Evolutionary conservation across 352 stramenopile genomes (phyloP), one percentile per base, ranked within the genome.

Genomic region (Globisporangium nagaii): DNA sequence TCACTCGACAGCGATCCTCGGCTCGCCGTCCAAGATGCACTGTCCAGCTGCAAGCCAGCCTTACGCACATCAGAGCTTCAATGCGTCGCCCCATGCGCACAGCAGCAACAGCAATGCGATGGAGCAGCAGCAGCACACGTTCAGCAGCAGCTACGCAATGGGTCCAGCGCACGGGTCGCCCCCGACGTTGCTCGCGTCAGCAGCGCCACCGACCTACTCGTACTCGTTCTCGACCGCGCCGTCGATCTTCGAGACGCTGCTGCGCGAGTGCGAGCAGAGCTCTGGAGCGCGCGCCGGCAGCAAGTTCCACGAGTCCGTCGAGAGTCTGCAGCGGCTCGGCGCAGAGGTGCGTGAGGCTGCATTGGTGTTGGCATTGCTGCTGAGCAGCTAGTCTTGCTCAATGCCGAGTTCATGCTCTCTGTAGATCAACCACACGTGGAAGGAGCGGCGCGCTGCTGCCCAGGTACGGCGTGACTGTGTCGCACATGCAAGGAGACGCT

Each of bases 161-260:
- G 28, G 12, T 12, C 25, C 42, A 15, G 15, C 43, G 42, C 24
- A 25, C 10, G 44, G 44, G 11, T 62, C 60, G 10, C 51, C 64
- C 6, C 24, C 25, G 20, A 60, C 61, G 41, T 50, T 49, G 13
- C 11, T 40, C 20, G 3, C 51, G n/a, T 12, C 39, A 10, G 20
- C 32, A 5, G 30, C 54, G 4, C 31, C 45, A 7, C 31, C 48
- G 10, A 39, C 60, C 1, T 62, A 69, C 17, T 59, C 62, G 0
- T 44, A 62, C 6, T 40, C 53, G 4, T 56, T 41, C 43, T 63
- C 77, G 20, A 41, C 47, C n/a, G 12, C 39, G 8, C 63, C 72
- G 2, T 75, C 74, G 5, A 61, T 81, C 9, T 88, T 86, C 28
- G 77, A 85, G 54, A 66, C 72, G 2, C 35, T 88, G 22, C 22